Conservation (phyloP, 306 rosid genomes). For the Betula pendula region DNA sequence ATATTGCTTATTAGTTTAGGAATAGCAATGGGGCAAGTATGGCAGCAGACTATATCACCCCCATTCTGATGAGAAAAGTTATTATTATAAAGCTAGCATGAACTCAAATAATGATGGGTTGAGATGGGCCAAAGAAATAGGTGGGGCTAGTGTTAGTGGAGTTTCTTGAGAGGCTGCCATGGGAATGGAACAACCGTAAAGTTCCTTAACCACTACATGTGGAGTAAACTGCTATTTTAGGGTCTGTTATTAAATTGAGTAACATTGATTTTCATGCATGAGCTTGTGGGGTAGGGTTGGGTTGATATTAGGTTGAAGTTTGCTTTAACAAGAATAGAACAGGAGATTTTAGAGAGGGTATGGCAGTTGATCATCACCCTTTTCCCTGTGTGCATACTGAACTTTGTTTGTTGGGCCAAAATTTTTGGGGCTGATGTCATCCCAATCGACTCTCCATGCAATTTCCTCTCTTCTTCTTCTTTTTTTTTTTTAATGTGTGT, state of each 20-base stretch:
- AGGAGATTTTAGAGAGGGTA: not conserved
- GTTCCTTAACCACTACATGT: not conserved
- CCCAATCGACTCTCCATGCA: not conserved
- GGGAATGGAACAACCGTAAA: not conserved
- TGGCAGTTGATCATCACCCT: no score
- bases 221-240: constrained; percentile 4
- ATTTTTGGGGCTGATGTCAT: not conserved
- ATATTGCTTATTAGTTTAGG: constrained; percentile 6
- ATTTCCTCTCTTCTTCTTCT: not conserved
- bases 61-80: not conserved
- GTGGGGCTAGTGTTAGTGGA: not conserved
- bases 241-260: not conserved
- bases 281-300: not conserved
- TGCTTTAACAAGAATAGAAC: constrained; percentile 3
- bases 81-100: not conserved
- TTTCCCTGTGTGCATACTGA: not conserved
- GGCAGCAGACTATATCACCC: not conserved
- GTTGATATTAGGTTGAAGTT: not conserved
- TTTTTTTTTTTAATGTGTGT: not conserved
- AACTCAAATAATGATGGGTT: not conserved
- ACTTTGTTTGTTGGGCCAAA: not conserved
- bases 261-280: not conserved
- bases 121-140: not conserved
- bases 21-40: not conserved
- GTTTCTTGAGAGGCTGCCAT: not conserved